phyloP scores from a whole-genome alignment of 108 stramenopile species.

The Nitzschia putrida region DNA sequence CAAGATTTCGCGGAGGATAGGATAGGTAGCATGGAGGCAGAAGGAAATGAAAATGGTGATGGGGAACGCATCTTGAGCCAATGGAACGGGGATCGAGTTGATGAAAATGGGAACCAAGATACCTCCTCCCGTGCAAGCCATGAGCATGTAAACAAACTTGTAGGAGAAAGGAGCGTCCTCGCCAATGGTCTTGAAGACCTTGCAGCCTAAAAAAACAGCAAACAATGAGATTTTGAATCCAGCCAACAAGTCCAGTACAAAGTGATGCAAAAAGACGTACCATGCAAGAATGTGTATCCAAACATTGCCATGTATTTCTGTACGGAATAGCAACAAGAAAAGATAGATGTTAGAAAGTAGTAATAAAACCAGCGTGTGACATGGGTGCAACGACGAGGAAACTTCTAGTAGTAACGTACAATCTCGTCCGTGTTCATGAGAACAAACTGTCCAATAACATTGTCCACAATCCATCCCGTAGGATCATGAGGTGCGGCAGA shows the following conservation, averaged over 20 bases:
- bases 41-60: slow-evolving; percentile 71
- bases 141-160: slow-evolving; percentile 71
- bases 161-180: slow-evolving; percentile 53
- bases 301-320: slow-evolving; percentile 69
- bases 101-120: slow-evolving; percentile 89
- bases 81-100: slow-evolving; percentile 76
- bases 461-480: slow-evolving; percentile 80
- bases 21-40: slow-evolving; percentile 71
- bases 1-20: slow-evolving; percentile 73
- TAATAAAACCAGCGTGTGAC: too few relatives aligned
- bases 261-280: slow-evolving; percentile 16
- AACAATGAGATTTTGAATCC: not conserved
- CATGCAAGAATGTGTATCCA: slow-evolving; percentile 81
- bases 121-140: slow-evolving; percentile 87
- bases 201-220: slow-evolving; percentile 45
- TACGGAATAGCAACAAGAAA: not conserved
- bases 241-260: not conserved
- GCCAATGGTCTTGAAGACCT: slow-evolving; percentile 62
- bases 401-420: slow-evolving; percentile 21
- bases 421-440: slow-evolving; percentile 74
- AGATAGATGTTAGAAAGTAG: too few relatives aligned
- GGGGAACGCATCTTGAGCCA: slow-evolving; percentile 82
- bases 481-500: slow-evolving; percentile 40
- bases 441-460: slow-evolving; percentile 67
- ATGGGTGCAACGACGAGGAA: too few relatives aligned